Evolutionary conservation across 2,329 filamentous ascomycete species (phyloP).

Genomic region (Grosmannia huntii): DNA sequence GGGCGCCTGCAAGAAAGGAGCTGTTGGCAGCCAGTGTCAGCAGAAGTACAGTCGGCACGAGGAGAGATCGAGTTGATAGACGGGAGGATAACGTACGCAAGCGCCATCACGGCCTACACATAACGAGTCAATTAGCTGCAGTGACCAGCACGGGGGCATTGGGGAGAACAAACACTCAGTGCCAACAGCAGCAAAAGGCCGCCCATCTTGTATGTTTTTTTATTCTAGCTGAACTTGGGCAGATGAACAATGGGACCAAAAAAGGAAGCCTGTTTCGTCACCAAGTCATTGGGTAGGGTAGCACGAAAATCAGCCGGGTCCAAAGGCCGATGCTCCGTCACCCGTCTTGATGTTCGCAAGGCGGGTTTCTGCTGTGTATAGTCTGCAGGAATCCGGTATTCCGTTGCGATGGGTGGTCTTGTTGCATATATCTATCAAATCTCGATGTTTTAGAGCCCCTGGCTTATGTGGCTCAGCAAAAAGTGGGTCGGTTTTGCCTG

Average conservation of each 20-base stretch:
- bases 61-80: slow-evolving; percentile 4
- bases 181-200: slow-evolving; percentile 21
- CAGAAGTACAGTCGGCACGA: not conserved
- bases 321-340: not conserved
- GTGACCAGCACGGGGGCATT: not conserved
- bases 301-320: not conserved
- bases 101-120: slow-evolving; percentile 40
- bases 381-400: not conserved
- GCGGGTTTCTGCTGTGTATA: not conserved
- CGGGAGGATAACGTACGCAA: slow-evolving; percentile 33
- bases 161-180: slow-evolving; percentile 17
- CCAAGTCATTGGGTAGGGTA: not conserved
- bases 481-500: not conserved
- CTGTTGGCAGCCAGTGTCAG: slow-evolving; percentile 30
- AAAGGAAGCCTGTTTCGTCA: not conserved
- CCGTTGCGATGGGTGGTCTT: not conserved
- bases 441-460: not conserved
- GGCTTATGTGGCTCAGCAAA: slow-evolving; percentile 2
- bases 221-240: not conserved
- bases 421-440: not conserved
- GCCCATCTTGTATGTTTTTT: slow-evolving; percentile 16
- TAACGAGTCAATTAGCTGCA: slow-evolving; percentile 11
- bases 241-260: slow-evolving; percentile 3
- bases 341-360: not conserved
- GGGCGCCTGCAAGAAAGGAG: slow-evolving; percentile 83